Percentiles rank a stretch among this genome's conserved stretches.
Conservation (phyloP, 345 rosid species). For the Arabidopsis suecica region DNA sequence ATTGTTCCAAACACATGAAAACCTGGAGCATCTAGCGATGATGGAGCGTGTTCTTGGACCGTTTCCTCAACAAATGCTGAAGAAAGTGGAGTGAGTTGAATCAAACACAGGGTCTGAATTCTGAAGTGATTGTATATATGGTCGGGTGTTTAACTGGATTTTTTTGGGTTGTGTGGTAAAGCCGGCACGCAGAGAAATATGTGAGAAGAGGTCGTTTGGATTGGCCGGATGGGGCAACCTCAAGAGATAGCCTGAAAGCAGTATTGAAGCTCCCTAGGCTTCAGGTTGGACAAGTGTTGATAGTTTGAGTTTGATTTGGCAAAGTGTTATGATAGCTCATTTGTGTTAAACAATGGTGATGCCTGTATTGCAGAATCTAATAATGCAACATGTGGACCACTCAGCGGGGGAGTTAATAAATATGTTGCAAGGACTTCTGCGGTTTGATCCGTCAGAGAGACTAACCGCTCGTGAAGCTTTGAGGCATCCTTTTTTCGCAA, state of each 20-base stretch:
- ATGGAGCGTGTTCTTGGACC: slow-evolving; percentile 90
- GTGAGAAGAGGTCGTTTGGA: slow-evolving; percentile 81
- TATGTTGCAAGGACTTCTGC: slow-evolving; percentile 72
- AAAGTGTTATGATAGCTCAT: neutral
- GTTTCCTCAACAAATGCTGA: slow-evolving; percentile 71
- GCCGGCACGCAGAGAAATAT: slow-evolving; percentile 83
- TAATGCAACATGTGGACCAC: slow-evolving; percentile 88
- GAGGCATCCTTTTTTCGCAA: slow-evolving; percentile 71
- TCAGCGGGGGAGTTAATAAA: slow-evolving; percentile 87
- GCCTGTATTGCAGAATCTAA: slow-evolving; percentile 58
- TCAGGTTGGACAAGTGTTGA: slow-evolving; percentile 56
- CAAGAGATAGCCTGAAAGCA: slow-evolving; percentile 82
- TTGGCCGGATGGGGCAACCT: slow-evolving; percentile 91
- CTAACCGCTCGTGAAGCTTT: slow-evolving; percentile 82
- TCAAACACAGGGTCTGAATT: slow-evolving; percentile 5
- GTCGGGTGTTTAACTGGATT: slow-evolving; percentile 13
- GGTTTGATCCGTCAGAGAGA: slow-evolving; percentile 69
- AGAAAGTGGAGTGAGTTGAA: slow-evolving; percentile 70
- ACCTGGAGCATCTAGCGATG: slow-evolving; percentile 93
- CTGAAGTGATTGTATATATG: slow-evolving; percentile 4
- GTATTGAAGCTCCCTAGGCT: slow-evolving; percentile 77
- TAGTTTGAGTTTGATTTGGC: neutral
- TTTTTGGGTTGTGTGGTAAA: slow-evolving; percentile 35
- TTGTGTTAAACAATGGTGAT: neutral
- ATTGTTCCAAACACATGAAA: slow-evolving; percentile 90